Conservation (phyloP, 805 yeast species). For the Metschnikowia corniflorae region DNA sequence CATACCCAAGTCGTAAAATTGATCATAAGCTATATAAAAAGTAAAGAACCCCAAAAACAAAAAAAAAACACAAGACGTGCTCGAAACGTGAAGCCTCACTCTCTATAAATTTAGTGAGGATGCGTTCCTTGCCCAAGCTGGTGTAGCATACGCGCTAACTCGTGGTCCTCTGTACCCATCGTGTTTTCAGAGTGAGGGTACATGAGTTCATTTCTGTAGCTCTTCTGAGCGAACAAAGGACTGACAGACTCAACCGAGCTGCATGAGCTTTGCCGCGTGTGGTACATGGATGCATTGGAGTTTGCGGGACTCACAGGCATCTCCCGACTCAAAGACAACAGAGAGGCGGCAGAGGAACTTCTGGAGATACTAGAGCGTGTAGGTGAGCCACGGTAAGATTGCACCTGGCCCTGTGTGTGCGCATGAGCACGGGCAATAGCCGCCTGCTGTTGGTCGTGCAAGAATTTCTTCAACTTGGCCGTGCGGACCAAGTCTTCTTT, state of each 20-base stretch:
- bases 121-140: slow-evolving; percentile 9
- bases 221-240: slow-evolving; percentile 7
- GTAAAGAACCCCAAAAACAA: no score
- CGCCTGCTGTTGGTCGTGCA: slow-evolving; percentile 25
- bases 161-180: slow-evolving; percentile 15
- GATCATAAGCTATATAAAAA: no score
- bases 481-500: slow-evolving; percentile 35
- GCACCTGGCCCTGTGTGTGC: background rate
- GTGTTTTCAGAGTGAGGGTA: slow-evolving; percentile 16
- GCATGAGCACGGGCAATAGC: slow-evolving; percentile 9
- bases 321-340: slow-evolving; percentile 16
- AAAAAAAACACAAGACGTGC: no score
- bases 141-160: slow-evolving; percentile 15
- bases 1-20: no score
- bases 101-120: no score
- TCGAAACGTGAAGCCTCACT: no score
- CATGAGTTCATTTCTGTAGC: no score
- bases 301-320: slow-evolving; percentile 7
- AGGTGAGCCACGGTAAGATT: no score
- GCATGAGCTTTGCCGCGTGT: slow-evolving; percentile 23
- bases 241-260: slow-evolving; percentile 18
- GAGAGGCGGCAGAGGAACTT: slow-evolving; percentile 16
- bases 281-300: slow-evolving; percentile 10
- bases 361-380: slow-evolving; percentile 12
- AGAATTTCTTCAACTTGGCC: slow-evolving; percentile 31